Evolutionary conservation across 2,329 filamentous ascomycete species (phyloP), one percentile per base, ranked within the genome.

Genomic region (Ceratocystis huliohia): DNA sequence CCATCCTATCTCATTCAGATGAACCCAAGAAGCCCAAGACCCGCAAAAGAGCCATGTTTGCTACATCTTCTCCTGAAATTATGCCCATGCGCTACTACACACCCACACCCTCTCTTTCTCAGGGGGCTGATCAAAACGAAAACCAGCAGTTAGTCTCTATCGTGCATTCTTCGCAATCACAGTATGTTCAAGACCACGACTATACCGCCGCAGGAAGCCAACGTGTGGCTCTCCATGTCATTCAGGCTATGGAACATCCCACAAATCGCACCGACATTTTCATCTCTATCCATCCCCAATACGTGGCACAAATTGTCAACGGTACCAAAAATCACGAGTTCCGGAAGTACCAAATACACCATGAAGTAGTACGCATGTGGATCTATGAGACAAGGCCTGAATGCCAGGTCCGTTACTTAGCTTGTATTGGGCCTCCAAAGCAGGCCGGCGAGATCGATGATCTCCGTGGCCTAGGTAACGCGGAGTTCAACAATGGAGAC

Each of bases 351-450:
- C 79, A 77, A 62, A 78, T 88, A 25, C 82, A 83, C 1, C 71
- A 75, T 2, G 76, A 78, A 17, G 81, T 86, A 4, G 76, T 74
- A 20, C 82, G 85, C n/a, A 78, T 86, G 70, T 88, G 85, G 85
- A 76, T 88, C 17, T 84, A 85, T 69, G 77, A 78, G 17, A 82
- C 76, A 17, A 74, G 71, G 41, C 81, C 77, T 0, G 71, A 73
- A 8, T 76, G 74, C n/a, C 74, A 80, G 66, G 73, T 88, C 7
- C 79, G 76, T 64, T 86, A 86, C 71, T 84, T 87, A 79, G 84
- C 82, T 15, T 77, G 77, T 10, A 77, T 86, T 17, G 77, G 80
- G 0, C 72, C 75, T 0, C 75, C 78, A 0, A 78, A 79, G 71
- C 66, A 70, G n/a, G 78, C 78, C 0, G 81, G 78, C 0, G 75